Base-by-base conservation (phyloP, 768 basidiomycete species). In the Tricholoma sp. region DNA sequence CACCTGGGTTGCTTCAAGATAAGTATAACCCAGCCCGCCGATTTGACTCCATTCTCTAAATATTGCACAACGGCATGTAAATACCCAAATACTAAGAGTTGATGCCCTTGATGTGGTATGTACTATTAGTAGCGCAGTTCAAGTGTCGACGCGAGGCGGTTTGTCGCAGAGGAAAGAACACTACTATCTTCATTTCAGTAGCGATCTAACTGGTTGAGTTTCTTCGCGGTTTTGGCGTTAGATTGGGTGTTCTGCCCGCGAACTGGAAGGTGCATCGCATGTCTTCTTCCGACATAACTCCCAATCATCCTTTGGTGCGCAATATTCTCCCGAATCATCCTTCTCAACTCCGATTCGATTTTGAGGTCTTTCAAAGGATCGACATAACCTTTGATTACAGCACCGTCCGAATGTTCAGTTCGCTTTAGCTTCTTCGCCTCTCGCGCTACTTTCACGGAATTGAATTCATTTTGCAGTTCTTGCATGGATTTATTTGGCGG, bases 251-350 rank as follows among this genome's bases (percentile, higher is more conserved):
- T 88, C 74, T 98, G 96, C 56, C 96, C 96, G 71, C 96, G 82
- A 59, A 98, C 96, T 3, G 96, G 96, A 46, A 96, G 72, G 57
- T 86, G 84, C 86, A 94, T 92, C 7, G 93, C 93, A 70, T 98
- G 96, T 71, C 94, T 78, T 77, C 85, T 84, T 51, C 97, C 97
- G 52, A 92, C 84, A 71, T 96, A 95, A 63, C 89, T 93, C 50
- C 96, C 96, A 71, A 98, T 94, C 81, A 89, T 89, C 59, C 92
- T 79, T 72, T 94, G 85, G 74, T 97, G 94, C 5, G 83, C 85
- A 69, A 99, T 95, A 69, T 98, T 94, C 70, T 92, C 92, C 74
- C 85, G 83, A 65, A 95, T 79, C 69, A 86, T 81, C 64, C 89
- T 82, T 70, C 79, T 83, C 66, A 95, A 74, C 71, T 98, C 97